Base-by-base conservation (phyloP, 257 asterid species). In the Solanum habrochaites region DNA sequence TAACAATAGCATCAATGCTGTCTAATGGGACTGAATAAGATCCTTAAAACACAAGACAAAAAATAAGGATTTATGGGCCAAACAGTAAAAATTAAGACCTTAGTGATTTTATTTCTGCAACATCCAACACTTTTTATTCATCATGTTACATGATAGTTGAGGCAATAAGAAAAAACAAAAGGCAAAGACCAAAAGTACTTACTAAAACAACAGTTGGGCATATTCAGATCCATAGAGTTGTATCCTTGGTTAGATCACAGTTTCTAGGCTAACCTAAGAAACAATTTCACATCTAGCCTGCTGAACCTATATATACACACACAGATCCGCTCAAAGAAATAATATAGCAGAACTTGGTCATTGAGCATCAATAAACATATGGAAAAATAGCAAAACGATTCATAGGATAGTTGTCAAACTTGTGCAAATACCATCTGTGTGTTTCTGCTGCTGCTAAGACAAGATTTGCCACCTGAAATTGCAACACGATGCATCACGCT, bases 391-490 rank as follows among this genome's bases (percentile, higher is more conserved):
- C 95, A 35, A 23, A 78, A 83, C 98, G 96, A 67, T 92, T 88
- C 81, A 85, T 90, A 13, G 99, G 99, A 86, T 97, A 97, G 87
- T 93, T 90, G 58, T 96, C 99, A 27, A 97, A 97, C 86, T 94
- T 96, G 58, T 83, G 90, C 60, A 89, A 90, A 91, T 97, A 96
- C 98, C 99, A 97, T 87, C 89, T 93, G 3, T 95, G 99, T 32
- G 98, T 93, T 90, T 95, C 98, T n/a, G 87, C 91, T 3, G 99
- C 98, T 43, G 96, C 94, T 52, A 96, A 89, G 56, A 88, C 87
- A 82, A 97, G 98, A 91, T 97, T 97, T 31, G 94, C 93, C 88
- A 93, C 98, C 99, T 97, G 93, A 93, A 90, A 89, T 58, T 49
- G 69, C 85, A 81, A 81, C 83, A 70, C 2, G 7, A 20, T 23